These are phyloP conservation scores for Aspergillus quadrilineatus DNA, from an alignment of 2,329 filamentous ascomycete genomes.

Conservation along the genomic window DNA sequence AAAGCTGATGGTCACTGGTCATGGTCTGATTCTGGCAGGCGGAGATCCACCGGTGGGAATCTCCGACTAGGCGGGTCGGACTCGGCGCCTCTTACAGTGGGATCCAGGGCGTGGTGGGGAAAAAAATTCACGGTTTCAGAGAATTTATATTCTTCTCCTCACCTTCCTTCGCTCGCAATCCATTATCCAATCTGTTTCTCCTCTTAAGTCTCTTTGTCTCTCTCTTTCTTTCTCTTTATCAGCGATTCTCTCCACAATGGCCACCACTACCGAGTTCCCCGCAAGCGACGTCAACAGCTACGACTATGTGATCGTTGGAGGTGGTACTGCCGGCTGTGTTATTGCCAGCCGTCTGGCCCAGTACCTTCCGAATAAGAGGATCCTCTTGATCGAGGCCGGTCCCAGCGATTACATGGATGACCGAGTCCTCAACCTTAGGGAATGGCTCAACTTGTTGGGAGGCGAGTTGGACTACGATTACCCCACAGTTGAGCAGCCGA, in stretches of 20 bases:
- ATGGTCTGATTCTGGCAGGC: too few species aligned
- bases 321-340: conserved; percentile 83
- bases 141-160: not conserved
- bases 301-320: conserved; percentile 83
- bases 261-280: conserved; percentile 66
- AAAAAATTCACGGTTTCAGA: conserved; percentile 10
- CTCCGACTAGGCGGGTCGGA: conserved; percentile 1
- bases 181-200: conserved; percentile 4
- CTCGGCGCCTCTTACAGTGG: not conserved
- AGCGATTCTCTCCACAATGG: conserved; percentile 46
- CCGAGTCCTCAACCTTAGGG: conserved; percentile 78
- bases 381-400: conserved; percentile 83
- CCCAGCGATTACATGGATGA: conserved; percentile 88
- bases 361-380: conserved; percentile 77
- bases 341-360: conserved; percentile 75
- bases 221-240: not conserved
- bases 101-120: conserved; percentile 5
- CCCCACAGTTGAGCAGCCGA: conserved; percentile 83
- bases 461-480: conserved; percentile 92
- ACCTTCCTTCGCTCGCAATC: conserved; percentile 2
- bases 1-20: too few species aligned
- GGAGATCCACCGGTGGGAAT: conserved; percentile 2
- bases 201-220: conserved; percentile 7
- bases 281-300: conserved; percentile 65
- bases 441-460: conserved; percentile 82